Base-by-base conservation (phyloP, 768 basidiomycete genomes). In the Boletus vinaceobasis region DNA sequence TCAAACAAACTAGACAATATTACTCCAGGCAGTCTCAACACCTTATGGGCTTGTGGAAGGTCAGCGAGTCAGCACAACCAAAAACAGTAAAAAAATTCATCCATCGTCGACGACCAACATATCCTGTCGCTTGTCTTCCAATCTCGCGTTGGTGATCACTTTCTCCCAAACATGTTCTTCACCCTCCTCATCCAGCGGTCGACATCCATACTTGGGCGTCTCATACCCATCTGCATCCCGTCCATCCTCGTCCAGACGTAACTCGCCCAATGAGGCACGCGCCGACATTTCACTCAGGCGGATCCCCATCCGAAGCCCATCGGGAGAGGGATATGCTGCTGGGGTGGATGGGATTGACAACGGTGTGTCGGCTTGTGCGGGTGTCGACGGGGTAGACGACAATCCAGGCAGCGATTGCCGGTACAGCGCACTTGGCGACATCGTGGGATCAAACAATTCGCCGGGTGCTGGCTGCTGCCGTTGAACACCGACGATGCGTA, bases 401-500 rank as follows among this genome's bases (percentile, higher is more conserved):
- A 71, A 53, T 23, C 63, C 65, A n/a, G 71, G 69, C 0, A 71
- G 38, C 7, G 70, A 60, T 8, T 55, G 52, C 15, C 62, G 58
- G 21, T 57, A 26, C 43, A 50, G 60, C 19, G 35, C 23, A 29
- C 50, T 52, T 9, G 47, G 50, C 9, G 62, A 58, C 29, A 43
- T 33, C 11, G 52, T 42, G 15, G 37, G 38, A 43, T 63, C 61
- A 11, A 44, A 56, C 32, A 50, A 27, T 23, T 65, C 68, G 9
- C 65, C 60, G 2, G 50, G 10, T 31, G 56, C 65, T 56, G 50
- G 61, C 60, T 55, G 69, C 68, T 70, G 79, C 14, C 90, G 81
- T 58, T 90, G 87, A 38, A 93, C 72, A 6, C 92, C 91, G 38
- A 94, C 80, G 32, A 86, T 77, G 3, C 88, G 83, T 15, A 93